phyloP scores from a whole-genome alignment of 2,329 filamentous ascomycete genomes.

The Talaromyces amestolkiae region DNA sequence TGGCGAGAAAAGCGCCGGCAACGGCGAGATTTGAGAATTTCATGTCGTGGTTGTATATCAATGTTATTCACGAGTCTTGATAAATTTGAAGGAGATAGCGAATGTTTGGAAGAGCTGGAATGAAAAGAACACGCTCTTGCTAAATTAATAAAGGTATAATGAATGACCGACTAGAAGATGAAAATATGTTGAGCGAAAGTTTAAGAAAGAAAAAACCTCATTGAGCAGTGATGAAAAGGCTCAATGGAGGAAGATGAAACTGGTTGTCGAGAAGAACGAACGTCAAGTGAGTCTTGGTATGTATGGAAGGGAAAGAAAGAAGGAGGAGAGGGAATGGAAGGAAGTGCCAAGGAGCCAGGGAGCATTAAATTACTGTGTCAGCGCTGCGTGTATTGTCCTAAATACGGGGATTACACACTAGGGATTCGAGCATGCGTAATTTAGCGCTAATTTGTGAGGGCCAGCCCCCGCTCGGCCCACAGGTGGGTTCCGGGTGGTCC shows the following conservation, averaged over 20 bases:
- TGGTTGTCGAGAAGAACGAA: constrained; percentile 14
- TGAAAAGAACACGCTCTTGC: neutral
- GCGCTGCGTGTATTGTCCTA: neutral
- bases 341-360: constrained; percentile 1
- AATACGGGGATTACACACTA: constrained; percentile 1
- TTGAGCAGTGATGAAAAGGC: neutral
- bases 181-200: constrained; percentile 5
- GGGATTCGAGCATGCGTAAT: neutral
- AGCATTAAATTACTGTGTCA: constrained; percentile 5
- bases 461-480: neutral
- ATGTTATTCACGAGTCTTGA: neutral
- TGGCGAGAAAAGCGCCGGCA: constrained; percentile 53
- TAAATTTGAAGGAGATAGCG: constrained; percentile 5
- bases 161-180: constrained; percentile 14
- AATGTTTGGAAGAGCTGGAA: constrained; percentile 16
- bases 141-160: constrained; percentile 8
- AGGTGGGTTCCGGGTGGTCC: neutral
- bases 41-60: constrained; percentile 45
- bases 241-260: constrained; percentile 6
- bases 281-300: constrained; percentile 15
- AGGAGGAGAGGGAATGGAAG: constrained; percentile 2
- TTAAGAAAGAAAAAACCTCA: constrained; percentile 19
- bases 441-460: neutral
- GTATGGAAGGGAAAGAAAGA: constrained; percentile 10
- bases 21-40: constrained; percentile 49